Conservation (phyloP, 2,329 filamentous ascomycete genomes). For the Neobulgaria alba region DNA sequence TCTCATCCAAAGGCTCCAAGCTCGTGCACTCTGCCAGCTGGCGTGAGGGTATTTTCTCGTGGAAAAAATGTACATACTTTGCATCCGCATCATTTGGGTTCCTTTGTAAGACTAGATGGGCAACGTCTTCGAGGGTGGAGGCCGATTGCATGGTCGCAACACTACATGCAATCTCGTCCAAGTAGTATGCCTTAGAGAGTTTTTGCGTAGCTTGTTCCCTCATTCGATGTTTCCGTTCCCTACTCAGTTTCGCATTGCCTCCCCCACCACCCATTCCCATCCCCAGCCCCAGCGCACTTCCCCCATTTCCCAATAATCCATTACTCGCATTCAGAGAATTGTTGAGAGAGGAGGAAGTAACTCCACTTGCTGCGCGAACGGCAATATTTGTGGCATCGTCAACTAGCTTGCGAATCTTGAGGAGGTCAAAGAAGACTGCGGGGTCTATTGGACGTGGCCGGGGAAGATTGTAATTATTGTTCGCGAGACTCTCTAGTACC, state of each 20-base stretch:
- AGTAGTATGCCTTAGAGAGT: conserved; percentile 65
- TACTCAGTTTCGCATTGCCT: conserved; percentile 59
- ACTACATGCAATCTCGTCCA: conserved; percentile 77
- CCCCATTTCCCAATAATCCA: conserved; percentile 38
- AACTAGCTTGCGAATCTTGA: conserved; percentile 72
- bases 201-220: conserved; percentile 72
- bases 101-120: conserved; percentile 61
- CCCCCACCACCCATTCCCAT: conserved; percentile 45
- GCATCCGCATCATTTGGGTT: conserved; percentile 62
- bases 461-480: conserved; percentile 70
- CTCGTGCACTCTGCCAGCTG: conserved; percentile 66
- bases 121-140: conserved; percentile 69
- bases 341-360: conserved; percentile 55
- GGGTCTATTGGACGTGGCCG: conserved; percentile 71
- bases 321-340: conserved; percentile 43
- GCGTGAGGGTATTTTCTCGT: conserved; percentile 76
- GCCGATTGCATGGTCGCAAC: conserved; percentile 78
- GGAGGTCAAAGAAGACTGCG: conserved; percentile 72
- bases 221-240: conserved; percentile 70
- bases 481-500: conserved; percentile 68
- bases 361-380: conserved; percentile 67
- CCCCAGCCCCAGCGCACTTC: conserved; percentile 48
- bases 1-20: conserved; percentile 55
- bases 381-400: conserved; percentile 73
- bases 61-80: conserved; percentile 86